These are phyloP conservation scores for Crithidia acanthocephali DNA, from an alignment of 208 protist species.

Conservation along the genomic window DNA sequence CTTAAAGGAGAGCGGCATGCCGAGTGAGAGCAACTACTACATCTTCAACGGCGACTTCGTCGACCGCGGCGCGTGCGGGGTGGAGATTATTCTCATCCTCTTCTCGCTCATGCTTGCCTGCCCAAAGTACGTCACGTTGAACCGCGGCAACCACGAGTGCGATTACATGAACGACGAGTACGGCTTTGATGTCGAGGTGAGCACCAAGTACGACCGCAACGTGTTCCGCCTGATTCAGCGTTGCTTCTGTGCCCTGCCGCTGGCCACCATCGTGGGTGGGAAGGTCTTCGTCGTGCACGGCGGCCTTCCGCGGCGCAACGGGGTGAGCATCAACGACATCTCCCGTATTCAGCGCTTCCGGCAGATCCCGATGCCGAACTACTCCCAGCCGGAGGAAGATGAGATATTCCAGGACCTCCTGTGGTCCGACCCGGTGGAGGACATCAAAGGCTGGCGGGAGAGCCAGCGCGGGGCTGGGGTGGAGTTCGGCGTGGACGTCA, in stretches of 20 bases:
- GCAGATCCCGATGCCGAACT: slow-evolving; percentile 87
- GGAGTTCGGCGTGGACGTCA: slow-evolving; percentile 96
- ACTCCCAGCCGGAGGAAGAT: slow-evolving; percentile 90
- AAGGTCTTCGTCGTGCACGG: slow-evolving; percentile 91
- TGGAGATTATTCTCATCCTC: slow-evolving; percentile 97
- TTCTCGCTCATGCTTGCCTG: slow-evolving; percentile 96
- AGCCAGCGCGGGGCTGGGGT: slow-evolving; percentile 94
- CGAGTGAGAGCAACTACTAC: slow-evolving; percentile 82
- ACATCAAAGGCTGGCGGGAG: slow-evolving; percentile 79
- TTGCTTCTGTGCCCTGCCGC: slow-evolving; percentile 89
- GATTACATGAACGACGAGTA: slow-evolving; percentile 97
- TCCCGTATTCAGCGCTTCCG: slow-evolving; percentile 88
- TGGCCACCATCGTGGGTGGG: slow-evolving; percentile 77
- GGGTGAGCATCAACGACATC: slow-evolving; percentile 82
- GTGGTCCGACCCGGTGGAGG: slow-evolving; percentile 95
- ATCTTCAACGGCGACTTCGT: slow-evolving; percentile 98
- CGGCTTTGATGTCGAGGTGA: slow-evolving; percentile 99
- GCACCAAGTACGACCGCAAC: slow-evolving; percentile 97
- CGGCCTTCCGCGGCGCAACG: slow-evolving; percentile 77
- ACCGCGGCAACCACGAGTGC: slow-evolving; percentile 97
- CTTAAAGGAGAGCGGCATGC: slow-evolving; percentile 79
- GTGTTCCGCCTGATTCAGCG: slow-evolving; percentile 88
- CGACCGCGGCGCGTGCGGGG: slow-evolving; percentile 95
- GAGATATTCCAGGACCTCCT: slow-evolving; percentile 97
- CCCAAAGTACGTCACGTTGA: slow-evolving; percentile 93